phyloP scores from a whole-genome alignment of 2,329 filamentous ascomycete species.

The Mollisiaceae sp. region DNA sequence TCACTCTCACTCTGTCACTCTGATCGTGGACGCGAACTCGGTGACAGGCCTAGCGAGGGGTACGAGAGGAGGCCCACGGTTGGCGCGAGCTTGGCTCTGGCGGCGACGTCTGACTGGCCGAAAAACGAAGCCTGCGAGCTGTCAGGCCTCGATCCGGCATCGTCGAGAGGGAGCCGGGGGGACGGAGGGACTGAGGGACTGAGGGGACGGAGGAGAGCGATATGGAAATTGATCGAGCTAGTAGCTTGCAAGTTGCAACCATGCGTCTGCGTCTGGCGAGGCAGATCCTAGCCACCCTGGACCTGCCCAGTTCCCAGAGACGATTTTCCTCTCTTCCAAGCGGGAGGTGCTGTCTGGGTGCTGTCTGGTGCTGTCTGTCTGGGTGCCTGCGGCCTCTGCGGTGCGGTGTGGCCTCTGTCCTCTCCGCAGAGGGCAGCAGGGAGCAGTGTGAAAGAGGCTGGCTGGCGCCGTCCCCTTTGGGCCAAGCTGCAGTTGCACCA shows the following conservation, averaged over 20 bases:
- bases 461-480: not conserved
- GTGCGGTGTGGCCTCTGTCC: not conserved
- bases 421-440: not conserved
- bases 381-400: conserved; percentile 19
- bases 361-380: conserved; percentile 31
- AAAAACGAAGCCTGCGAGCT: not conserved
- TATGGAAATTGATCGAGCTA: not conserved
- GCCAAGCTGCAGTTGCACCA: conserved; percentile 2
- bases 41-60: conserved; percentile 7
- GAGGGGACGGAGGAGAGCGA: conserved; percentile 6
- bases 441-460: not conserved
- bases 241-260: no score
- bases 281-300: conserved; percentile 3
- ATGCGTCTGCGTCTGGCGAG: conserved; percentile 3
- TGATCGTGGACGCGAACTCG: not conserved
- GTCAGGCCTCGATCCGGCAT: not conserved
- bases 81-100: not conserved
- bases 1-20: no score
- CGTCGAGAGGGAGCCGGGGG: not conserved
- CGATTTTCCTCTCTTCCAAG: not conserved
- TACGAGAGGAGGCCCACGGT: not conserved
- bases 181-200: not conserved
- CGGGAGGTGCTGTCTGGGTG: not conserved
- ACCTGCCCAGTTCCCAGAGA: not conserved
- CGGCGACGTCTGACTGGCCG: conserved; percentile 1